Percentiles rank a stretch among this genome's conserved stretches.
Conservation (phyloP, 257 asterid genomes). For the Fraxinus cuspidata region DNA sequence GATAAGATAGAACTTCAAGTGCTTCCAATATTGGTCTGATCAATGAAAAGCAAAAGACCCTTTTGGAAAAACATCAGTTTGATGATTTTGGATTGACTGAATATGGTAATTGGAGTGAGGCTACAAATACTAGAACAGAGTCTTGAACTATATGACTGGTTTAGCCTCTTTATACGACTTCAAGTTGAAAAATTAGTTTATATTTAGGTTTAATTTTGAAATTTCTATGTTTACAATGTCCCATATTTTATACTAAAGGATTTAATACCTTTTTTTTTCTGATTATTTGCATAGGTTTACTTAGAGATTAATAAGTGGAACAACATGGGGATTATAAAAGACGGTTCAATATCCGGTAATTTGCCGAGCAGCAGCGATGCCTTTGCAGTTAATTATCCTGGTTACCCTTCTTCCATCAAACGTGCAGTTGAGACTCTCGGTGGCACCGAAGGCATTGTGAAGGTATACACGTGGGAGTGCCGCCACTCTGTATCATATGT, state of each 20-base stretch:
- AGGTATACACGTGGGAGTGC: slow-evolving; percentile 44
- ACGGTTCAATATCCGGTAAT: slow-evolving; percentile 71
- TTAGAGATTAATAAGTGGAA: not conserved
- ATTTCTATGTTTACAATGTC: no score
- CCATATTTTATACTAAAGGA: no score
- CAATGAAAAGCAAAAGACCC: slow-evolving; percentile 38
- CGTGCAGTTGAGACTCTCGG: slow-evolving; percentile 91
- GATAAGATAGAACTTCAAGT: no score
- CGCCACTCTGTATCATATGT: not conserved
- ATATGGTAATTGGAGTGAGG: slow-evolving; percentile 41
- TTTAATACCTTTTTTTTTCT: no score
- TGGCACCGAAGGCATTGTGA: slow-evolving; percentile 63
- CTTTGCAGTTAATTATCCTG: slow-evolving; percentile 85
- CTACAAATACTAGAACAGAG: slow-evolving; percentile 36
- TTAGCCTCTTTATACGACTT: slow-evolving; percentile 42
- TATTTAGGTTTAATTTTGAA: no score
- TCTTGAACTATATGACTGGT: slow-evolving; percentile 42
- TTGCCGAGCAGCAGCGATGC: slow-evolving; percentile 47
- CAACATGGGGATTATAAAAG: slow-evolving; percentile 66
- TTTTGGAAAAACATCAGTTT: slow-evolving; percentile 38
- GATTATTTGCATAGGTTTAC: no score
- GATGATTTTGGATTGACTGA: slow-evolving; percentile 28
- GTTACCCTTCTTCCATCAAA: slow-evolving; percentile 77
- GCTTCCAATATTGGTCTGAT: slow-evolving; percentile 39
- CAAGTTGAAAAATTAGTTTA: not conserved